Evolutionary conservation across 805 yeast genomes (phyloP).

Genomic region (Candida mattraensis): DNA sequence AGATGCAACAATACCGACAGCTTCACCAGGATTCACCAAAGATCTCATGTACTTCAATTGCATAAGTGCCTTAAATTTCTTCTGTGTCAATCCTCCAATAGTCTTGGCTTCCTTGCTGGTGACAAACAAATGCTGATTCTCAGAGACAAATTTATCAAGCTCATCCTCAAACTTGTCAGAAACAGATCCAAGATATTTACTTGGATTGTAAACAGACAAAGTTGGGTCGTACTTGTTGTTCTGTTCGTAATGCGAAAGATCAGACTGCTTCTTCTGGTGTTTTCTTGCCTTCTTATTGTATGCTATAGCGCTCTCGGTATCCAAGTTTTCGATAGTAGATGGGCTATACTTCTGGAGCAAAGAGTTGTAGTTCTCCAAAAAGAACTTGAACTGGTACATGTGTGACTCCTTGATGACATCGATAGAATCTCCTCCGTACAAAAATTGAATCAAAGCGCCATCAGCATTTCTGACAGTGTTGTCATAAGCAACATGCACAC

Average conservation of each 20-base stretch:
- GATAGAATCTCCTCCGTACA: constrained; percentile 96
- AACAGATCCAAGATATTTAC: constrained; percentile 88
- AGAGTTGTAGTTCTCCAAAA: constrained; percentile 86
- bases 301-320: constrained; percentile 76
- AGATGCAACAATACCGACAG: constrained; percentile 97
- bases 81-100: constrained; percentile 56
- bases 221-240: constrained; percentile 79
- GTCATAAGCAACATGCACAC: constrained; percentile 92
- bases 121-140: constrained; percentile 56
- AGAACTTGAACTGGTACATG: constrained; percentile 90
- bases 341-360: constrained; percentile 86
- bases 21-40: constrained; percentile 92
- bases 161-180: constrained; percentile 84
- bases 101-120: constrained; percentile 47
- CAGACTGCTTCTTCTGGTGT: constrained; percentile 60
- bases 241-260: constrained; percentile 63
- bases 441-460: constrained; percentile 89
- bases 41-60: constrained; percentile 98
- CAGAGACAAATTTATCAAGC: constrained; percentile 66
- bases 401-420: constrained; percentile 95
- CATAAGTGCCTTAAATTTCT: constrained; percentile 94
- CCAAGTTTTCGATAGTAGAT: constrained; percentile 70
- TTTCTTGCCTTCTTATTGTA: constrained; percentile 85
- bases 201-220: constrained; percentile 80
- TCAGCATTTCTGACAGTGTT: constrained; percentile 95